phyloP scores from a whole-genome alignment of 2,329 filamentous ascomycete species.

The Neofusicoccum laricinum region DNA sequence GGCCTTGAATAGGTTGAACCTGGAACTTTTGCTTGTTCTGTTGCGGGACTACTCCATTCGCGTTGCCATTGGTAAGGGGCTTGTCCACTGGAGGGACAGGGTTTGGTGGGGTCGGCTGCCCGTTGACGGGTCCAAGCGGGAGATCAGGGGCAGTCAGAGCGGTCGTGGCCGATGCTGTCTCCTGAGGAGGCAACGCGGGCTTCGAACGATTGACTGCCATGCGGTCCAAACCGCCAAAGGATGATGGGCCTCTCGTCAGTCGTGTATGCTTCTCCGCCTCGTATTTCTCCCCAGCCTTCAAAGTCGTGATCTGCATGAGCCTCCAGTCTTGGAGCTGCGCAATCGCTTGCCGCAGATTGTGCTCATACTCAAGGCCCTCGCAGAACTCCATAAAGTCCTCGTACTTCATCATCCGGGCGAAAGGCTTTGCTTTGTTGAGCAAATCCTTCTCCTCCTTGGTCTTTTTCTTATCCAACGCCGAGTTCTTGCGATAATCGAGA shows the following conservation, averaged over 20 bases:
- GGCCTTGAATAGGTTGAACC: constrained; percentile 57
- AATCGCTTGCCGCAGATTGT: constrained; percentile 88
- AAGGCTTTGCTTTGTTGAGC: constrained; percentile 90
- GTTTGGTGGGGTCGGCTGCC: constrained; percentile 40
- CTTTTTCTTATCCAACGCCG: constrained; percentile 84
- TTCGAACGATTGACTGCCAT: constrained; percentile 70
- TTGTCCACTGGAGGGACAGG: constrained; percentile 26
- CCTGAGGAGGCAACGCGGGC: constrained; percentile 55
- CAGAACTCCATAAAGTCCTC: constrained; percentile 84
- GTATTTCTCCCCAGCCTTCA: constrained; percentile 86
- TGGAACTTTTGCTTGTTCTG: constrained; percentile 49
- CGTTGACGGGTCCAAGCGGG: constrained; percentile 56
- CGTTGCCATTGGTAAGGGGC: constrained; percentile 51
- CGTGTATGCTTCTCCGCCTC: constrained; percentile 82
- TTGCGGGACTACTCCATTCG: constrained; percentile 37
- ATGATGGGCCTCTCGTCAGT: constrained; percentile 57
- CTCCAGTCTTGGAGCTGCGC: constrained; percentile 92
- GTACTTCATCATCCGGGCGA: constrained; percentile 94
- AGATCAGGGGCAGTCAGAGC: constrained; percentile 77
- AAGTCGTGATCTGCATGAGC: constrained; percentile 74
- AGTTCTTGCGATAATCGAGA: constrained; percentile 90
- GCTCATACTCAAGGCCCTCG: constrained; percentile 82
- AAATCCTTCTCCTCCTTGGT: constrained; percentile 94
- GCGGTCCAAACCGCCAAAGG: constrained; percentile 82
- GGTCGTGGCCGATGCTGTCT: constrained; percentile 71